A percentile compares a stretch with the other conserved stretches of the same genome.
phyloP scores from a whole-genome alignment of 1,284 basidiomycete genomes.

The Bjerkandera adusta region DNA sequence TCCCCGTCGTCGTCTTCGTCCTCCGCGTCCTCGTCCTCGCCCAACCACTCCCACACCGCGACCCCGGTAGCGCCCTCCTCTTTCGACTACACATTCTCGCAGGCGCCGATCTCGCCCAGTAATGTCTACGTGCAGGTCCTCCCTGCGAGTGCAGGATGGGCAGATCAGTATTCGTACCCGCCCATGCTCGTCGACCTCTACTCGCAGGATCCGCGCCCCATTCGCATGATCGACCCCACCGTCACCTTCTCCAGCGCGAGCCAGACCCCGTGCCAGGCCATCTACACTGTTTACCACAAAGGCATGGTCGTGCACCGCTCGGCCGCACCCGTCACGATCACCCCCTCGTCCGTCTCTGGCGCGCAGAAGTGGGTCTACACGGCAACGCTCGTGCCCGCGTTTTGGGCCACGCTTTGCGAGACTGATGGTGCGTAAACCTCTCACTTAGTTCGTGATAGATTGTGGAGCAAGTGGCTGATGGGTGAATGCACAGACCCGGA shows the following conservation, averaged over 20 bases:
- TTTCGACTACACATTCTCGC: too few species aligned
- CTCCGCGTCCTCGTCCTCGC: too few species aligned
- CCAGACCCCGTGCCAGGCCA: constrained; percentile 45
- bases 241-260: constrained; percentile 53
- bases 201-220: constrained; percentile 46
- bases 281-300: constrained; percentile 52
- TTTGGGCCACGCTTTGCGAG: constrained; percentile 54
- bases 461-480: constrained; percentile 5
- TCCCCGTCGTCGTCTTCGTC: constrained; percentile 12
- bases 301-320: constrained; percentile 50
- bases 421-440: constrained; percentile 42
- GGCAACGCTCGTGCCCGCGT: constrained; percentile 55
- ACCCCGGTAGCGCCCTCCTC: constrained; percentile 2
- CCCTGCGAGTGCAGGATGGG: constrained; percentile 29
- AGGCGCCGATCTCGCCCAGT: constrained; percentile 14
- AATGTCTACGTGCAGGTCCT: constrained; percentile 59
- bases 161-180: neutral
- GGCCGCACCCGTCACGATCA: constrained; percentile 37
- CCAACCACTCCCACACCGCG: neutral
- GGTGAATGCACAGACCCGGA: constrained; percentile 46
- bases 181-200: constrained; percentile 19
- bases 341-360: constrained; percentile 27
- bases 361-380: constrained; percentile 45
- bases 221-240: constrained; percentile 59
- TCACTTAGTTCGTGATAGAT: neutral